phyloP scores from a whole-genome alignment of 108 stramenopile species.

The Nitzschia palea region DNA sequence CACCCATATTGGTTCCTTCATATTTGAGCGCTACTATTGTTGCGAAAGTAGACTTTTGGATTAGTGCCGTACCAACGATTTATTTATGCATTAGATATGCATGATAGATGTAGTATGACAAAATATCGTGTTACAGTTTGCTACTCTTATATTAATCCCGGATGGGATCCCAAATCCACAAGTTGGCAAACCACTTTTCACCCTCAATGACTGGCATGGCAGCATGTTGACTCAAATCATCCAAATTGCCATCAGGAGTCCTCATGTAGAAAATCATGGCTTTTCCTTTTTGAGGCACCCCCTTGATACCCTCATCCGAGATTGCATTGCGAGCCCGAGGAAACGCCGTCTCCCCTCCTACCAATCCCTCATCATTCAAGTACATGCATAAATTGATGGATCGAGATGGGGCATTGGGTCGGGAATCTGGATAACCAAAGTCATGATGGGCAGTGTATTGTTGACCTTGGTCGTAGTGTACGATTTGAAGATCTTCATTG shows the following conservation, averaged over 20 bases:
- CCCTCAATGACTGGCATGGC: constrained; percentile 57
- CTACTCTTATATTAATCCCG: constrained; percentile 7
- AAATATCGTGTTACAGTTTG: too few relatives aligned
- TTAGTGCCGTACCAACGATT: too few relatives aligned
- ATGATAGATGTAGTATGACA: too few relatives aligned
- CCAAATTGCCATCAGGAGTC: constrained; percentile 73
- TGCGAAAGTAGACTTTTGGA: too few relatives aligned
- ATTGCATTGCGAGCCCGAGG: constrained; percentile 48
- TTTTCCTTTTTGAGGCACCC: constrained; percentile 45
- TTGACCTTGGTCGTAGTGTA: constrained; percentile 44
- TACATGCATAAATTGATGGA: constrained; percentile 69
- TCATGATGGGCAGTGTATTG: constrained; percentile 61
- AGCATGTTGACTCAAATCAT: constrained; percentile 71
- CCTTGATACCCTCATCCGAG: constrained; percentile 28
- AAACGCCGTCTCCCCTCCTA: constrained; percentile 56
- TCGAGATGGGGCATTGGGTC: constrained; percentile 26
- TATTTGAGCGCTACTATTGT: too few relatives aligned
- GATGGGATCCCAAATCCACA: constrained; percentile 53
- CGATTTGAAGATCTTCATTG: constrained; percentile 51
- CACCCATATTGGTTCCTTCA: too few relatives aligned
- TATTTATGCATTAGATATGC: too few relatives aligned
- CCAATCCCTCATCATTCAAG: constrained; percentile 44
- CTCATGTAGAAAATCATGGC: constrained; percentile 66
- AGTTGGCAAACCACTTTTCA: constrained; percentile 59
- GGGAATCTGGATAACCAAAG: constrained; percentile 40